These are phyloP conservation scores for Stylosanthes scabra DNA, from an alignment of 331 rosid species.

Conservation along the genomic window DNA sequence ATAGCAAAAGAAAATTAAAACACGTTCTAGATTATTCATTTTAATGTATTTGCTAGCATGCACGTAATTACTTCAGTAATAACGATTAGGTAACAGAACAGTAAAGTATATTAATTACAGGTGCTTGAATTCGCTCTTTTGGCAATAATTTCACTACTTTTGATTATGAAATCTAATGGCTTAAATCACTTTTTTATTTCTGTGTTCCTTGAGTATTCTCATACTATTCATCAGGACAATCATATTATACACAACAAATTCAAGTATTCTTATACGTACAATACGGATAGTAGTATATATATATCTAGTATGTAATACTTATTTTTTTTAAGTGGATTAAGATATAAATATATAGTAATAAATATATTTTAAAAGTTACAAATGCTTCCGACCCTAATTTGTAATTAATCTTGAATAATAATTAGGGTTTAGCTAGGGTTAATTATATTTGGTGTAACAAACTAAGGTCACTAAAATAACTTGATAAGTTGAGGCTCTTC, in stretches of 20 bases:
- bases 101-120: background rate
- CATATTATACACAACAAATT: background rate
- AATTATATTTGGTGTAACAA: too few species aligned
- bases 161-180: background rate
- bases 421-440: too few species aligned
- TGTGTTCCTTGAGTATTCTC: background rate
- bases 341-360: too few species aligned
- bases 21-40: constrained; percentile 6
- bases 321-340: too few species aligned
- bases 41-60: background rate
- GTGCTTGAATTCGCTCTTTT: background rate
- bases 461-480: too few species aligned
- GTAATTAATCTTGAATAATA: too few species aligned
- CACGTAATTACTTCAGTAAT: background rate
- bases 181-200: background rate
- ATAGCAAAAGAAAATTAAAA: background rate
- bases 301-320: too few species aligned
- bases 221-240: background rate
- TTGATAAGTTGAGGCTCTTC: constrained; percentile 1
- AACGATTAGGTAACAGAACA: background rate
- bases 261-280: background rate
- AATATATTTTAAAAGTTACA: too few species aligned
- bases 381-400: too few species aligned
- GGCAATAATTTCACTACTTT: too few species aligned
- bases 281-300: too few species aligned